phyloP scores from a whole-genome alignment of 768 basidiomycete genomes.

The Boletellus ananas region DNA sequence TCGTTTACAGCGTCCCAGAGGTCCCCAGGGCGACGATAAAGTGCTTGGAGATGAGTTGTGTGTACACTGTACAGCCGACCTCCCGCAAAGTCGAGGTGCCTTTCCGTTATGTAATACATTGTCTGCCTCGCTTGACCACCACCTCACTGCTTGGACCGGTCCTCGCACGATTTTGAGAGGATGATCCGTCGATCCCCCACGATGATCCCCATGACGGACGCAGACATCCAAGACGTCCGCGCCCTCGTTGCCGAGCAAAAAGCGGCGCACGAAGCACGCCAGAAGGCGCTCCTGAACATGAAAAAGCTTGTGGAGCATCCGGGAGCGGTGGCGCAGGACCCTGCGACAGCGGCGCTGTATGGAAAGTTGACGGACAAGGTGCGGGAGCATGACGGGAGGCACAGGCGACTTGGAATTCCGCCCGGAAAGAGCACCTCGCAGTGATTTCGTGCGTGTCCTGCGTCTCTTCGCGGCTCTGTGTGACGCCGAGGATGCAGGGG shows the following conservation, averaged over 20 bases:
- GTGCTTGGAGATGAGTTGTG: too few species aligned
- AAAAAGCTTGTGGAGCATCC: conserved; percentile 41
- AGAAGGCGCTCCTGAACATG: conserved; percentile 42
- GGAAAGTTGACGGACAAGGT: conserved; percentile 15
- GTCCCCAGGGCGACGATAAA: too few species aligned
- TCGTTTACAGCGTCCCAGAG: too few species aligned
- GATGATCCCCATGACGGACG: conserved; percentile 69
- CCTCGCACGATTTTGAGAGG: background rate
- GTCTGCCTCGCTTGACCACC: too few species aligned
- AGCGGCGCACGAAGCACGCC: conserved; percentile 37
- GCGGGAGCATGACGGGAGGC: conserved; percentile 27
- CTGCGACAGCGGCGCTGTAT: conserved; percentile 7
- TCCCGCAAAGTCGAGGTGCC: too few species aligned
- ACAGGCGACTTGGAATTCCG: conserved; percentile 26
- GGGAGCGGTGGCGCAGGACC: conserved; percentile 7
- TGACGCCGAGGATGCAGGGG: too few species aligned
- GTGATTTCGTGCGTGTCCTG: background rate
- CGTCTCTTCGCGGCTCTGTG: too few species aligned
- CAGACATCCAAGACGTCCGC: conserved; percentile 76
- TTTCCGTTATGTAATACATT: too few species aligned
- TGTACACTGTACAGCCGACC: too few species aligned
- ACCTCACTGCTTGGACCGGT: too few species aligned
- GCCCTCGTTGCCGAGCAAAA: conserved; percentile 53
- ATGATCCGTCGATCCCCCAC: conserved; percentile 82
- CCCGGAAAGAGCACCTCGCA: conserved; percentile 24